A percentile compares a stretch with the other conserved stretches of the same genome.
Evolutionary conservation across 2,329 filamentous ascomycete species (phyloP).

Genomic region (Beauveria bassiana): DNA sequence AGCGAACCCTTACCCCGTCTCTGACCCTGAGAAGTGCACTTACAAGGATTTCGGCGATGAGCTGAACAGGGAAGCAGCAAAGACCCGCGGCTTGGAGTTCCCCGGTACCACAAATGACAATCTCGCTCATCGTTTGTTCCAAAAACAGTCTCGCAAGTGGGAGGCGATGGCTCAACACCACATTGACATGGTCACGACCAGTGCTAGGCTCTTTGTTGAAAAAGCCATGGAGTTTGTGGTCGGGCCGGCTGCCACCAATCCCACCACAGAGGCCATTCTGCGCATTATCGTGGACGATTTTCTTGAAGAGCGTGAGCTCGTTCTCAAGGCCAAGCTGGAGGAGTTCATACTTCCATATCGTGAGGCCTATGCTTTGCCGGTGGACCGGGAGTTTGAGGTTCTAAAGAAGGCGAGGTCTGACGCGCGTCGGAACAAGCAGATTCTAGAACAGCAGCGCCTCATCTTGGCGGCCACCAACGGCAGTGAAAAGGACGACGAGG

Average conservation of each 20-base stretch:
- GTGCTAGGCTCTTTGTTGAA: conserved; percentile 15
- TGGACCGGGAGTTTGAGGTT: conserved; percentile 21
- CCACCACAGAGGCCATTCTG: neutral
- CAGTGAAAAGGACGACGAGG: too few species aligned
- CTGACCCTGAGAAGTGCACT: neutral
- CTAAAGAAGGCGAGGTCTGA: conserved; percentile 7
- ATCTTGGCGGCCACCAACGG: too few species aligned
- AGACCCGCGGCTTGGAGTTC: neutral
- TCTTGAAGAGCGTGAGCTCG: conserved; percentile 20
- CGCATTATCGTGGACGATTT: conserved; percentile 16
- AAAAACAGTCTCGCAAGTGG: neutral
- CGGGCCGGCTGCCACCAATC: neutral
- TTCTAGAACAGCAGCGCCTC: neutral
- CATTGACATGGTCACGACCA: neutral
- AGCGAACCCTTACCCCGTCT: neutral
- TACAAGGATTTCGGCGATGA: neutral
- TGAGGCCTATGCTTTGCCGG: conserved; percentile 21
- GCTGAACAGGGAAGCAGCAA: neutral
- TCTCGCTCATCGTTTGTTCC: neutral
- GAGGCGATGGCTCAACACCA: neutral
- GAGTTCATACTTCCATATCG: conserved; percentile 28
- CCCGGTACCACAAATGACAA: neutral
- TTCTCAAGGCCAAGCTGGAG: conserved; percentile 23
- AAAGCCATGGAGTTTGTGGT: conserved; percentile 20
- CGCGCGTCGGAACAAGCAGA: neutral